Evolutionary conservation across 2,329 filamentous ascomycete genomes (phyloP).

Genomic region (Aspergillus sp.): DNA sequence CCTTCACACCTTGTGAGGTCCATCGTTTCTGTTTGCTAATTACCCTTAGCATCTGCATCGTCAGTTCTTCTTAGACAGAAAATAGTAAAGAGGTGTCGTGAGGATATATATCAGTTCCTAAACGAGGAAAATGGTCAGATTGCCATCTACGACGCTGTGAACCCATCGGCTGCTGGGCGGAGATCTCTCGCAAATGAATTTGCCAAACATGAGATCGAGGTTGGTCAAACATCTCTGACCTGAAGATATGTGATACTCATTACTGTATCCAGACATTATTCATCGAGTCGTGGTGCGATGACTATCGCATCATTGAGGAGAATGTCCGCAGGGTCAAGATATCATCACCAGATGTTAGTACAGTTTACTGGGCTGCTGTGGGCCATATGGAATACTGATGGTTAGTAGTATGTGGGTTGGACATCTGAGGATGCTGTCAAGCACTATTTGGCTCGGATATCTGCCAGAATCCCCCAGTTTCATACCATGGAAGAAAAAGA

Average conservation of each 20-base stretch:
- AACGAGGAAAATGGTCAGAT: conserved; percentile 98
- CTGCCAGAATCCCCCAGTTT: conserved; percentile 89
- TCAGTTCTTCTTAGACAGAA: conserved; percentile 95
- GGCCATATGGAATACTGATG: conserved; percentile 13
- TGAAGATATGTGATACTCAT: not conserved
- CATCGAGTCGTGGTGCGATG: conserved; percentile 92
- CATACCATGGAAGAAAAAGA: conserved; percentile 95
- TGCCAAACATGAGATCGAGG: conserved; percentile 93
- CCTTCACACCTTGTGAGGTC: not conserved
- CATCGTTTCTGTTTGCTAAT: conserved; percentile 19
- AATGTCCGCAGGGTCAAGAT: conserved; percentile 98
- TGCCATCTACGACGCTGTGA: conserved; percentile 97
- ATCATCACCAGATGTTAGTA: conserved; percentile 84
- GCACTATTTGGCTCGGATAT: conserved; percentile 86
- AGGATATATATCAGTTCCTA: conserved; percentile 94
- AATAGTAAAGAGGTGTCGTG: conserved; percentile 94
- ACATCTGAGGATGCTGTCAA: conserved; percentile 86
- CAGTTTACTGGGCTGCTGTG: not conserved
- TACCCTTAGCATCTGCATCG: conserved; percentile 66
- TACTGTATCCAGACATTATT: conserved; percentile 67
- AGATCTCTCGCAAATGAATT: conserved; percentile 91
- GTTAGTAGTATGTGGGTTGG: conserved; percentile 77
- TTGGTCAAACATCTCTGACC: conserved; percentile 37
- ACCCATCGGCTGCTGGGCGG: conserved; percentile 79
- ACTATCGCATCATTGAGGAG: conserved; percentile 89